A percentile compares a stretch with the other conserved stretches of the same genome.
These are phyloP conservation scores for Globisporangium iwayamae DNA, from an alignment of 352 stramenopile genomes.

Conservation along the genomic window DNA sequence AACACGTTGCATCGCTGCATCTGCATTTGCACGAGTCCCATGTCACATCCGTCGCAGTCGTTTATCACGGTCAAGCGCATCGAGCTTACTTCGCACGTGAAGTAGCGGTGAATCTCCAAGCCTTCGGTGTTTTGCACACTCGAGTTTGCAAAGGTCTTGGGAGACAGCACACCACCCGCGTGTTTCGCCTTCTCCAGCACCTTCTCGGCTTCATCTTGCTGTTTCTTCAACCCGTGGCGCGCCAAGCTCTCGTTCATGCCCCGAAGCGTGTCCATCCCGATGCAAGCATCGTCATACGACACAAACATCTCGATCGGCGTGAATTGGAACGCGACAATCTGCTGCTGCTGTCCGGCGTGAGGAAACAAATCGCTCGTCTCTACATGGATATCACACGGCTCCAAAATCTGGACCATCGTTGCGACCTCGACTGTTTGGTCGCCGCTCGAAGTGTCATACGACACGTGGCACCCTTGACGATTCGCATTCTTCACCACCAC, in stretches of 20 bases:
- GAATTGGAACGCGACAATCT: conserved; percentile 69
- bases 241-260: conserved; percentile 27
- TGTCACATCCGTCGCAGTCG: conserved; percentile 84
- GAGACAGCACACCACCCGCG: conserved; percentile 13
- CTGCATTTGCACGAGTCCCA: conserved; percentile 75
- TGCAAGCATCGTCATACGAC: conserved; percentile 73
- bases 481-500: conserved; percentile 60
- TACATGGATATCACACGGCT: conserved; percentile 64
- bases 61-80: conserved; percentile 81
- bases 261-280: conserved; percentile 51
- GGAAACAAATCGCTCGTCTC: conserved; percentile 70
- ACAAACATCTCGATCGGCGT: conserved; percentile 77
- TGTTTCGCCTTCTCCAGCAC: not conserved
- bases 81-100: conserved; percentile 65
- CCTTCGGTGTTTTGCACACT: not conserved
- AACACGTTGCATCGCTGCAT: conserved; percentile 72
- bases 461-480: conserved; percentile 58
- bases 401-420: conserved; percentile 69
- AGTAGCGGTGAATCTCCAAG: conserved; percentile 69
- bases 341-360: conserved; percentile 58
- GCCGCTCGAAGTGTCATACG: conserved; percentile 19
- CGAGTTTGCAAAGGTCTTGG: conserved; percentile 12
- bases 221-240: conserved; percentile 18
- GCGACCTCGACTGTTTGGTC: conserved; percentile 22
- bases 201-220: conserved; percentile 7